Conservation (phyloP, 768 basidiomycete genomes). For the Lactarius pseudohatsudake region DNA sequence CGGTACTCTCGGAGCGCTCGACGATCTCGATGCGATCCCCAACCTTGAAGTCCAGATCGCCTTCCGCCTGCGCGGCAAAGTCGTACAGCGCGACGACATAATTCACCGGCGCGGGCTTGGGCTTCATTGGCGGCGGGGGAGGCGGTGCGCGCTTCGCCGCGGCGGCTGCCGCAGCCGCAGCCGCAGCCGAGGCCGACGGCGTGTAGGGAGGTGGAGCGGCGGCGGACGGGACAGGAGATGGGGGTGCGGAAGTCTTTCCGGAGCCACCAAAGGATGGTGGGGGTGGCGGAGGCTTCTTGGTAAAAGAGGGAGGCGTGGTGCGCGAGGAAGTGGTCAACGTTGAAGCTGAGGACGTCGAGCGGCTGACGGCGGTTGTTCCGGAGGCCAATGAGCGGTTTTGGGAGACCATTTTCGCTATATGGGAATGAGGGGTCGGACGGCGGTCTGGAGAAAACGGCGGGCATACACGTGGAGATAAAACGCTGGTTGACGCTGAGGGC, state of each 20-base stretch:
- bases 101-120: slow-evolving; percentile 64
- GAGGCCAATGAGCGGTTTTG: slow-evolving; percentile 39
- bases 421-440: background rate
- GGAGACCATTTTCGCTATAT: slow-evolving; percentile 67
- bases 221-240: slow-evolving; percentile 33
- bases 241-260: slow-evolving; percentile 47
- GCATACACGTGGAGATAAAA: slow-evolving; percentile 81
- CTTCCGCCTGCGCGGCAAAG: slow-evolving; percentile 91
- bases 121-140: slow-evolving; percentile 88
- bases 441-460: background rate
- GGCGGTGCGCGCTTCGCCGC: slow-evolving; percentile 77
- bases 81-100: slow-evolving; percentile 95
- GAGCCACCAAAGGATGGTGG: slow-evolving; percentile 40
- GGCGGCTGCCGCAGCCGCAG: slow-evolving; percentile 39
- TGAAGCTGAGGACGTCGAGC: slow-evolving; percentile 27
- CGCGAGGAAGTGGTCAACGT: slow-evolving; percentile 33
- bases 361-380: slow-evolving; percentile 7
- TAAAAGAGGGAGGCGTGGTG: slow-evolving; percentile 15
- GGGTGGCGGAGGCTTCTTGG: slow-evolving; percentile 31
- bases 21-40: slow-evolving; percentile 92
- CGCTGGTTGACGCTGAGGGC: slow-evolving; percentile 80
- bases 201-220: slow-evolving; percentile 43
- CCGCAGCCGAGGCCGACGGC: slow-evolving; percentile 30
- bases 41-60: slow-evolving; percentile 85
- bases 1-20: slow-evolving; percentile 73